Conservation (phyloP, 257 asterid species). For the Solanum corneliomulleri region DNA sequence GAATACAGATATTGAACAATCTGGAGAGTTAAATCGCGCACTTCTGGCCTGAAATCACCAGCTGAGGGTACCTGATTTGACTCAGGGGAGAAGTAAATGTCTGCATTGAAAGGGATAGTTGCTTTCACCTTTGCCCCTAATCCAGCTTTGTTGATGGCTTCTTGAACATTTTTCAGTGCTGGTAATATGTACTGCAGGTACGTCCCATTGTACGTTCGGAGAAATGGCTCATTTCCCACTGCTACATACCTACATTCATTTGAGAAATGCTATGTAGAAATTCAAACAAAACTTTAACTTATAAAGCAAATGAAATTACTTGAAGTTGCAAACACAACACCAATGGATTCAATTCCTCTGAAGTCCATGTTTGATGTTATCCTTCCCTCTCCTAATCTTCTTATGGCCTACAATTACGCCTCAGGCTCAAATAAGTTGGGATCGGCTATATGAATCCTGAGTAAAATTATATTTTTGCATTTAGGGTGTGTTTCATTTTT, state of each 20-base stretch:
- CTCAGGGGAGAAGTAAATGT: constrained; percentile 12
- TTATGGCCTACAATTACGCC: not conserved
- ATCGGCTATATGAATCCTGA: not conserved
- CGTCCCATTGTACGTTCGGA: constrained; percentile 6
- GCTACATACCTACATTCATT: not conserved
- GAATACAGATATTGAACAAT: constrained; percentile 9
- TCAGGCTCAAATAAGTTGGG: not conserved
- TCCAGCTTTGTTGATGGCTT: constrained; percentile 20
- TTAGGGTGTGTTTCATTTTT: not conserved
- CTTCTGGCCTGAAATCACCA: constrained; percentile 12
- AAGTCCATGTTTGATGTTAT: not conserved
- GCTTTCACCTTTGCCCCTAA: constrained; percentile 17
- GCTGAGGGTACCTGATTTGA: constrained; percentile 11
- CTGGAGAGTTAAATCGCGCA: constrained; percentile 8
- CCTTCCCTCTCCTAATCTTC: not conserved
- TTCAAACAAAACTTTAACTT: not conserved
- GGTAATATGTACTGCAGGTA: constrained; percentile 7
- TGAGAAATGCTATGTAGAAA: not conserved
- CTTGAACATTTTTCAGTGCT: constrained; percentile 21
- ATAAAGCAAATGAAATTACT: not conserved
- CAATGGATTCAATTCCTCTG: not conserved
- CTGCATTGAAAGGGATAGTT: constrained; percentile 19
- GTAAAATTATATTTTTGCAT: not conserved
- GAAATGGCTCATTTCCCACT: constrained; percentile 10
- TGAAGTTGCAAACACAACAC: not conserved